These are phyloP conservation scores for Kluyveromyces lactis DNA, from an alignment of 805 yeast genomes.

Conservation along the genomic window DNA sequence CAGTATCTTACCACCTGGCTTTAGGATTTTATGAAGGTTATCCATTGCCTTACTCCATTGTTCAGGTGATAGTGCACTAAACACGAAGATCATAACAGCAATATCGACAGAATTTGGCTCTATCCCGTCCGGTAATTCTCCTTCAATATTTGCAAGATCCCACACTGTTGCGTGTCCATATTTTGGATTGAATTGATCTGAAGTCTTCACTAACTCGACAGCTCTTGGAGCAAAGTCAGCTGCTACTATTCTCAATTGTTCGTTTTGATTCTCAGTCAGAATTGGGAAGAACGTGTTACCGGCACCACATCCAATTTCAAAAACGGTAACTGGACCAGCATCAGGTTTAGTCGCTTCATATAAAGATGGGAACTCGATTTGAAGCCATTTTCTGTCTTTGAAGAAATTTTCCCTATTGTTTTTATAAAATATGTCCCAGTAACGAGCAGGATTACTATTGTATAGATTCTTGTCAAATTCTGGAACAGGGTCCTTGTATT, in stretches of 20 bases:
- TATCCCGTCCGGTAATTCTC: constrained; percentile 73
- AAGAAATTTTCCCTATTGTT: constrained; percentile 90
- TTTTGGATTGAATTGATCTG: constrained; percentile 50
- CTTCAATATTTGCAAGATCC: constrained; percentile 81
- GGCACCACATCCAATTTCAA: constrained; percentile 97
- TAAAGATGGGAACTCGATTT: constrained; percentile 83
- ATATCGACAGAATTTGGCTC: constrained; percentile 79
- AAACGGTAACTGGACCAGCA: constrained; percentile 60
- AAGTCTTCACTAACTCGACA: constrained; percentile 68
- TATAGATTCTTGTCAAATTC: constrained; percentile 75
- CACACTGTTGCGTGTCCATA: constrained; percentile 81
- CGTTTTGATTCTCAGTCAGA: constrained; percentile 71
- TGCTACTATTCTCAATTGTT: constrained; percentile 64
- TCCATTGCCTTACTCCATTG: constrained; percentile 82
- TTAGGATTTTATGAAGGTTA: constrained; percentile 63
- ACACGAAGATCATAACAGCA: constrained; percentile 91
- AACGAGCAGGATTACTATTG: constrained; percentile 82
- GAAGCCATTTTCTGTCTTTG: constrained; percentile 94
- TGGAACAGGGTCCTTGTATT: constrained; percentile 74
- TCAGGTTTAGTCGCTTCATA: constrained; percentile 70
- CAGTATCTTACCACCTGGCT: constrained; percentile 86
- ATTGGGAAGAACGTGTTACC: constrained; percentile 96
- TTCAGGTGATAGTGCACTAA: constrained; percentile 82
- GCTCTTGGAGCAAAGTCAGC: constrained; percentile 89
- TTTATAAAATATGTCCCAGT: constrained; percentile 91